A percentile compares a stretch with the other conserved stretches of the same genome.
These are phyloP conservation scores for Penicillium sp. DNA, from an alignment of 2,329 filamentous ascomycete species.

Conservation along the genomic window DNA sequence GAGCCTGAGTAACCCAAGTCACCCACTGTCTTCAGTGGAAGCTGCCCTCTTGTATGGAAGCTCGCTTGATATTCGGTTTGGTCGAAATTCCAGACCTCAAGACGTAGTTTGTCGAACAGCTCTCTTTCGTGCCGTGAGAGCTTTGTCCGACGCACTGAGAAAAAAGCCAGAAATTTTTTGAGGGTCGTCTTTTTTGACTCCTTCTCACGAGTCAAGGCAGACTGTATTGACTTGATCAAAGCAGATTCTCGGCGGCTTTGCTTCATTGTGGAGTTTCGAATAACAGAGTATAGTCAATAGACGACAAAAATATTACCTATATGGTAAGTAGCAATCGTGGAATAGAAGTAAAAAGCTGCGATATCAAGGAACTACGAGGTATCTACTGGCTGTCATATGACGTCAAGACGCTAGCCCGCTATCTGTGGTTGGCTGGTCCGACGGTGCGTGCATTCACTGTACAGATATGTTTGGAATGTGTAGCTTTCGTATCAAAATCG, in stretches of 20 bases:
- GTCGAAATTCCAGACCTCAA: constrained; percentile 55
- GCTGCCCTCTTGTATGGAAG: constrained; percentile 49
- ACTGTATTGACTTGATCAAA: constrained; percentile 34
- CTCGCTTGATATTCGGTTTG: constrained; percentile 58
- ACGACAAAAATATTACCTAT: too few relatives aligned
- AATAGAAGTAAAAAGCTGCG: background rate
- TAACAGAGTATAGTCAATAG: too few relatives aligned
- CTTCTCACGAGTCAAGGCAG: constrained; percentile 32
- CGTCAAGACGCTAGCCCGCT: too few relatives aligned
- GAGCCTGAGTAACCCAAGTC: constrained; percentile 76
- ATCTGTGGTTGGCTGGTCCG: too few relatives aligned
- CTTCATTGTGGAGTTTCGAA: constrained; percentile 17
- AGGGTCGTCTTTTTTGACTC: constrained; percentile 38
- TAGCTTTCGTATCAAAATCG: too few relatives aligned
- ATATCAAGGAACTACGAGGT: background rate
- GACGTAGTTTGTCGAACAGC: constrained; percentile 55
- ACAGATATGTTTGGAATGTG: too few relatives aligned
- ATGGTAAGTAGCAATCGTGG: too few relatives aligned
- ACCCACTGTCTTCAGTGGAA: constrained; percentile 58
- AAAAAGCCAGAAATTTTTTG: constrained; percentile 54
- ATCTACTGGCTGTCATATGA: too few relatives aligned
- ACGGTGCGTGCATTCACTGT: too few relatives aligned
- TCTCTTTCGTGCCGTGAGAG: constrained; percentile 51
- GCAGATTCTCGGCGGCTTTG: constrained; percentile 25
- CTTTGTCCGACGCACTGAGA: constrained; percentile 54